Conservation (phyloP, 306 rosid genomes). For the Vigna angularis region DNA sequence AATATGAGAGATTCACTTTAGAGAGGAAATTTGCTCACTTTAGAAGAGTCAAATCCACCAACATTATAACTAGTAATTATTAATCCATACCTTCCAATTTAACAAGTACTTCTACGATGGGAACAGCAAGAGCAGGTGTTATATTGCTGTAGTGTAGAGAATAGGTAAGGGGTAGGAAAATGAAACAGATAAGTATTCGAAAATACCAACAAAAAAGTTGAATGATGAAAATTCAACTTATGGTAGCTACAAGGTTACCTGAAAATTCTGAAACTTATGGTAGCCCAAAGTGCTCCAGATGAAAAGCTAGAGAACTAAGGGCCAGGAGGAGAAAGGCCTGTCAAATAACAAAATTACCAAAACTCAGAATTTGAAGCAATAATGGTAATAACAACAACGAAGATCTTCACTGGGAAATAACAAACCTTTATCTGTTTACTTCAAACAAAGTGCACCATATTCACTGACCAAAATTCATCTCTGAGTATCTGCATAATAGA, state of each 20-base stretch:
- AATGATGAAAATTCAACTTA: background rate
- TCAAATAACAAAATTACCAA: background rate
- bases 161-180: too few relatives aligned
- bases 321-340: background rate
- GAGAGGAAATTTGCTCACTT: background rate
- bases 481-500: conserved; percentile 6
- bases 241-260: conserved; percentile 17
- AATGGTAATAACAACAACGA: background rate
- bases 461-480: conserved; percentile 20
- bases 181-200: too few relatives aligned
- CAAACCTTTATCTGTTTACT: conserved; percentile 8
- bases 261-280: conserved; percentile 1
- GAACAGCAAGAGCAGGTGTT: background rate
- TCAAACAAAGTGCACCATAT: conserved; percentile 4
- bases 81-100: background rate
- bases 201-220: background rate
- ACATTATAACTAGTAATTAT: background rate
- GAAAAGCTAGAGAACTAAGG: background rate
- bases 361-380: background rate
- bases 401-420: background rate
- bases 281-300: conserved; percentile 2
- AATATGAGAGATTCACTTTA: background rate
- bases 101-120: background rate
- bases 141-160: background rate
- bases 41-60: background rate